These are phyloP conservation scores for Lactuca sativa DNA, from an alignment of 129 eudicot genomes.

Conservation along the genomic window DNA sequence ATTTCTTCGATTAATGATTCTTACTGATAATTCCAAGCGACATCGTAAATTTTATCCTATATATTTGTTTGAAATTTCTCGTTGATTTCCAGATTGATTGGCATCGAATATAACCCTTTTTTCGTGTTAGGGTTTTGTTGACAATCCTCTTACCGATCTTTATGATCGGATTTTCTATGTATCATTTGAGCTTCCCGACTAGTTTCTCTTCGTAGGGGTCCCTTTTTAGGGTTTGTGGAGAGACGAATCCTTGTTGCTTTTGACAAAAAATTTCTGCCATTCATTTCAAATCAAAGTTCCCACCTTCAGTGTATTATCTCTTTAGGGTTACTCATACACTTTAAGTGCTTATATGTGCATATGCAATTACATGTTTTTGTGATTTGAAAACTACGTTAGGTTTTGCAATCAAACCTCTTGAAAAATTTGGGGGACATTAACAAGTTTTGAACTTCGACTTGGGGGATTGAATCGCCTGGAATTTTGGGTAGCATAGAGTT, in stretches of 20 bases:
- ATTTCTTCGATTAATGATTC: slow-evolving; percentile 10
- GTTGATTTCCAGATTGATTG: slow-evolving; percentile 20
- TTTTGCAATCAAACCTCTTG: slow-evolving; percentile 5
- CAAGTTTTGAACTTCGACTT: slow-evolving; percentile 12
- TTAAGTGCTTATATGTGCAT: slow-evolving; percentile 7
- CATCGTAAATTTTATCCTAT: slow-evolving; percentile 12
- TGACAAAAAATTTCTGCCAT: slow-evolving; percentile 13
- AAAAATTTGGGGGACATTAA: neutral
- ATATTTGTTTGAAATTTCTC: neutral
- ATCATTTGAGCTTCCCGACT: neutral
- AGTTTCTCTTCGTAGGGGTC: slow-evolving; percentile 6
- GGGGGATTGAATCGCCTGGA: slow-evolving; percentile 4
- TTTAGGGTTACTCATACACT: neutral
- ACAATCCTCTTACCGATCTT: slow-evolving; percentile 21
- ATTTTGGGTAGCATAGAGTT: slow-evolving; percentile 20
- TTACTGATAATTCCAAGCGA: slow-evolving; percentile 11
- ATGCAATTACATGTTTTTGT: slow-evolving; percentile 7
- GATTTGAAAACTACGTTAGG: slow-evolving; percentile 19
- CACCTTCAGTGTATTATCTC: neutral
- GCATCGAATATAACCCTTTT: slow-evolving; percentile 16
- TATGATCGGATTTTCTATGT: slow-evolving; percentile 21
- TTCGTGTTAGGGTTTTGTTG: slow-evolving; percentile 28
- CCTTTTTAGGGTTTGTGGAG: slow-evolving; percentile 15
- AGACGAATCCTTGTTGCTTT: slow-evolving; percentile 6
- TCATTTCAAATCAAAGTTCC: neutral